A percentile compares a stretch with the other conserved stretches of the same genome.
Evolutionary conservation across 129 eudicot species (phyloP).

Genomic region (Chrysanthemum seticuspe): DNA sequence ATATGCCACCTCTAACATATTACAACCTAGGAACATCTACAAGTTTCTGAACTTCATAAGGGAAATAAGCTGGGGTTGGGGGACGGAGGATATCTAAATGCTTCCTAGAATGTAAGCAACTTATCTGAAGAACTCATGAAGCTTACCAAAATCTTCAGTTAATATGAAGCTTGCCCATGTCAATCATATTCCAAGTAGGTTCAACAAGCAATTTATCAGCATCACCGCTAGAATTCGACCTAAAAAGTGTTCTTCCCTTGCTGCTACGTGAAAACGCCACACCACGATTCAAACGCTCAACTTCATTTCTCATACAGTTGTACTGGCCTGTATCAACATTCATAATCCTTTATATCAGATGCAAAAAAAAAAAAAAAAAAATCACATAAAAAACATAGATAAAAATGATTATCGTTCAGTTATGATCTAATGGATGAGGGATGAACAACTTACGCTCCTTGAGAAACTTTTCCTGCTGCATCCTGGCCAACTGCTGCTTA

Average conservation of each 20-base stretch:
- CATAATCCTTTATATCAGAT: neutral
- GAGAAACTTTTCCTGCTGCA: conserved; percentile 59
- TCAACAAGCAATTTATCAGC: conserved; percentile 35
- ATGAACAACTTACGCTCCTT: conserved; percentile 53
- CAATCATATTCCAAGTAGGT: conserved; percentile 48
- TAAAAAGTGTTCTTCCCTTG: conserved; percentile 29
- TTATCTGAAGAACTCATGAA: conserved; percentile 22
- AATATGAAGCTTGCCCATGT: conserved; percentile 65
- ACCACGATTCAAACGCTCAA: conserved; percentile 49
- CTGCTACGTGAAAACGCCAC: conserved; percentile 26
- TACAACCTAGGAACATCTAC: no score
- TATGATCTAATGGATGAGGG: neutral
- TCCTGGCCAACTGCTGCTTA: conserved; percentile 60
- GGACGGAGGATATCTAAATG: conserved; percentile 7
- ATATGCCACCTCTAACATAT: no score
- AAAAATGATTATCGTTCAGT: neutral
- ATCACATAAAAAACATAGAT: neutral
- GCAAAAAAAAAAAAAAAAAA: no score
- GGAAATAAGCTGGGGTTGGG: neutral
- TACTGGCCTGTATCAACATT: conserved; percentile 48
- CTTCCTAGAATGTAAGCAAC: conserved; percentile 27
- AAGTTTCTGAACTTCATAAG: no score
- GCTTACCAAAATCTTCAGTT: conserved; percentile 35
- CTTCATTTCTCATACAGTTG: conserved; percentile 52
- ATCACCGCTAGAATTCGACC: conserved; percentile 44